phyloP scores from a whole-genome alignment of 805 yeast species.

The Saccharomyces jurei region DNA sequence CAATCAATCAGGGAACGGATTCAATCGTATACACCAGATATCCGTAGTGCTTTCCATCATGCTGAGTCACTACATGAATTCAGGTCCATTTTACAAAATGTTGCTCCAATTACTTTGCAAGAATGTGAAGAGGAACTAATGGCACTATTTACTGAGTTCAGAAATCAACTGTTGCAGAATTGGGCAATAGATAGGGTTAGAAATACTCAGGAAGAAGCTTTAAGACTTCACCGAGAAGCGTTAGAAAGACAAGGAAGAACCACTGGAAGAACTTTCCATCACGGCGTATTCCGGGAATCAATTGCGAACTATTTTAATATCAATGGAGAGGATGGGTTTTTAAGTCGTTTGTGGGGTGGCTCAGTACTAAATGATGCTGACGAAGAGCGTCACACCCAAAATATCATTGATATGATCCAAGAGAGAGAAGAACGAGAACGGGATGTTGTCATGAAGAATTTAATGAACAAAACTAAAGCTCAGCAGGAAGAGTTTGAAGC shows the following conservation, averaged over 20 bases:
- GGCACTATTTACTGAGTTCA: conserved; percentile 15
- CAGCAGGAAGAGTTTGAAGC: conserved; percentile 19
- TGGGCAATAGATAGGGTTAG: conserved; percentile 15
- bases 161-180: conserved; percentile 11
- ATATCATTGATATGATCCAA: conserved; percentile 28
- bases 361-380: conserved; percentile 1
- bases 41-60: conserved; percentile 20
- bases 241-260: not conserved
- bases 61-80: conserved; percentile 21
- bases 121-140: conserved; percentile 17
- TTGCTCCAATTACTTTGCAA: conserved; percentile 16
- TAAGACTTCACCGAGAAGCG: not conserved
- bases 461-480: conserved; percentile 22
- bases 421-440: conserved; percentile 27
- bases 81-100: conserved; percentile 13
- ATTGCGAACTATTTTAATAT: not conserved
- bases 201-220: conserved; percentile 3
- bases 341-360: not conserved
- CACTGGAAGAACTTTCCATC: not conserved
- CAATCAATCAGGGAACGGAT: conserved; percentile 11
- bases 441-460: conserved; percentile 18
- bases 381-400: conserved; percentile 19
- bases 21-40: conserved; percentile 13
- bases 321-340: not conserved
- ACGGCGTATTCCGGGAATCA: not conserved